A percentile compares a stretch with the other conserved stretches of the same genome.
phyloP scores from a whole-genome alignment of 164 flowering plant genomes.

The Vitis cinerea region DNA sequence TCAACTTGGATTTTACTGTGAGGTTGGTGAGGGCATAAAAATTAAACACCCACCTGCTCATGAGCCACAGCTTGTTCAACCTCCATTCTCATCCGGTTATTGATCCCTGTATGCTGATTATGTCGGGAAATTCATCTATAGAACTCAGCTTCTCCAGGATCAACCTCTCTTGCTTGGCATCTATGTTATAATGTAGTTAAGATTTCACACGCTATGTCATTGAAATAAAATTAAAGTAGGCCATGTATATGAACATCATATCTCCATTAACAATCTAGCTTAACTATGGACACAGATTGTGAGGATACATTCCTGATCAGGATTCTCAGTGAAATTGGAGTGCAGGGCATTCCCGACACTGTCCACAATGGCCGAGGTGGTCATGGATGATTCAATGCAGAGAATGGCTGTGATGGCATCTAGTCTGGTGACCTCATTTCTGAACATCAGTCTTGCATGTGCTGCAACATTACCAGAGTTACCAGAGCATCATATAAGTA shows the following conservation, averaged over 20 bases:
- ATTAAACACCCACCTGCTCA: no score
- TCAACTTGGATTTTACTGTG: no score
- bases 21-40: no score
- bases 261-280: background rate
- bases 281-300: background rate
- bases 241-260: background rate
- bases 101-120: conserved; percentile 21
- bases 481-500: background rate
- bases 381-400: conserved; percentile 97
- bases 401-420: conserved; percentile 94
- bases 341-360: conserved; percentile 88
- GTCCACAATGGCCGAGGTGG: conserved; percentile 92
- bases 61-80: no score
- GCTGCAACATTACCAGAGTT: conserved; percentile 43
- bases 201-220: conserved; percentile 17
- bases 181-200: conserved; percentile 40
- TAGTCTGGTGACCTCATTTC: conserved; percentile 78
- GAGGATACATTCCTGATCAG: conserved; percentile 97
- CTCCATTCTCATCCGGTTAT: no score
- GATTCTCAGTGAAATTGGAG: conserved; percentile 84
- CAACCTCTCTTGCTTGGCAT: conserved; percentile 78
- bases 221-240: background rate
- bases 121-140: conserved; percentile 37
- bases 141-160: conserved; percentile 67
- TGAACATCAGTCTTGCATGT: conserved; percentile 96